phyloP scores from a whole-genome alignment of 129 eudicot genomes.

The Chrysanthemum lavandulifolium region DNA sequence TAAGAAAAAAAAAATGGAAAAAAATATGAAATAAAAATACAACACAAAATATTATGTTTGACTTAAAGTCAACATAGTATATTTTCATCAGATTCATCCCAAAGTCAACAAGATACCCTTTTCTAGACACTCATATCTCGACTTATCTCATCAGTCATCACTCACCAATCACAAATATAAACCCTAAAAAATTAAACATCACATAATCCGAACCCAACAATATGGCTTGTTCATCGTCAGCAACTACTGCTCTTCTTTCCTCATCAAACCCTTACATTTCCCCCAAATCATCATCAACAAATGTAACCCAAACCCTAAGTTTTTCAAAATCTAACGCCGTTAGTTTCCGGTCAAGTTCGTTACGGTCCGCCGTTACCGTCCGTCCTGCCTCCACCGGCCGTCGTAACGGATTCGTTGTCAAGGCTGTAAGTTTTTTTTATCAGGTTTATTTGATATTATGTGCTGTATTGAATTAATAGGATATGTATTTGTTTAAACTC shows the following conservation, averaged over 20 bases:
- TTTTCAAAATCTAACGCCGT: constrained; percentile 43
- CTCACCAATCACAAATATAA: constrained; percentile 5
- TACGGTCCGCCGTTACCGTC: constrained; percentile 37
- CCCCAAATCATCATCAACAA: constrained; percentile 33
- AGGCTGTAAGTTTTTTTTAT: constrained; percentile 54
- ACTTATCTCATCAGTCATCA: constrained; percentile 8
- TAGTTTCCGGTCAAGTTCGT: constrained; percentile 31
- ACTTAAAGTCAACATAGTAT: constrained; percentile 8
- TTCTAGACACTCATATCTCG: constrained; percentile 11
- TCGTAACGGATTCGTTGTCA: constrained; percentile 46
- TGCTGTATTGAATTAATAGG: too few species aligned
- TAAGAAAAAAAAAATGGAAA: too few species aligned
- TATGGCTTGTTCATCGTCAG: constrained; percentile 43
- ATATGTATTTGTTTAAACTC: too few species aligned
- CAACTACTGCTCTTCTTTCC: constrained; percentile 48
- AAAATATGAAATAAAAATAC: too few species aligned
- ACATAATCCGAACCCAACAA: neutral
- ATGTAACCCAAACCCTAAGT: constrained; percentile 40
- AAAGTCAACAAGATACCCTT: constrained; percentile 12
- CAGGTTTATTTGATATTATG: too few species aligned
- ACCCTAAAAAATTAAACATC: constrained; percentile 12
- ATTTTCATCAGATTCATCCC: neutral
- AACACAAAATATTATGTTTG: neutral
- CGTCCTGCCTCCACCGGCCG: constrained; percentile 40
- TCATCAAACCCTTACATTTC: constrained; percentile 51